Conservation (phyloP, 2,329 filamentous ascomycete species). For the Pseudohalonectria lignicola region DNA sequence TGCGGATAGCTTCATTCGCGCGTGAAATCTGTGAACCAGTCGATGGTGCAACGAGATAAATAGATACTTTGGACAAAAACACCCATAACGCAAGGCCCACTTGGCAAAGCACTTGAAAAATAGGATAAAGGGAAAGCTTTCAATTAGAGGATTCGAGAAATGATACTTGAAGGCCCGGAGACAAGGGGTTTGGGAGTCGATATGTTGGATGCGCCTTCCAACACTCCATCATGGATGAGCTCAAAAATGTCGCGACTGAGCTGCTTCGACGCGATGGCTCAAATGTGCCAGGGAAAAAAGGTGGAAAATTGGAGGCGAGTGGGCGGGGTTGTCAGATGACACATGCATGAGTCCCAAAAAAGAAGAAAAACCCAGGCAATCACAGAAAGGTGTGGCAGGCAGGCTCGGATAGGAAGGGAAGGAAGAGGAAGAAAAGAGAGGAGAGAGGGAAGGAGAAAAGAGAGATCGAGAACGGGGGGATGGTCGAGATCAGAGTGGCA, state of each 20-base stretch:
- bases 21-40: neutral
- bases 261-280: too few species aligned
- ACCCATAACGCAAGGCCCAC: neutral
- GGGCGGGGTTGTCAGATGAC: neutral
- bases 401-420: neutral
- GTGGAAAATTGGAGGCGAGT: neutral
- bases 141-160: neutral
- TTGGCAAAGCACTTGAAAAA: neutral
- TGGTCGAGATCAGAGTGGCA: conserved; percentile 2
- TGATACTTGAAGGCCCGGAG: neutral
- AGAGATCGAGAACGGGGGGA: conserved; percentile 1
- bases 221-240: neutral
- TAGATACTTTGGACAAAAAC: neutral
- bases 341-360: neutral
- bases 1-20: conserved; percentile 3
- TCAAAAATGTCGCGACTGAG: neutral
- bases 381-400: neutral
- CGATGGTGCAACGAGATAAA: too few species aligned
- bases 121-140: neutral
- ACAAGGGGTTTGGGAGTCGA: neutral
- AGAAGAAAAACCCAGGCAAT: neutral
- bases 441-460: neutral
- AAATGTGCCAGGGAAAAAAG: neutral
- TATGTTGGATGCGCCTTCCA: neutral
- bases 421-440: conserved; percentile 1